Conservation (phyloP, 768 basidiomycete genomes). For the Mrakia gelida region DNA sequence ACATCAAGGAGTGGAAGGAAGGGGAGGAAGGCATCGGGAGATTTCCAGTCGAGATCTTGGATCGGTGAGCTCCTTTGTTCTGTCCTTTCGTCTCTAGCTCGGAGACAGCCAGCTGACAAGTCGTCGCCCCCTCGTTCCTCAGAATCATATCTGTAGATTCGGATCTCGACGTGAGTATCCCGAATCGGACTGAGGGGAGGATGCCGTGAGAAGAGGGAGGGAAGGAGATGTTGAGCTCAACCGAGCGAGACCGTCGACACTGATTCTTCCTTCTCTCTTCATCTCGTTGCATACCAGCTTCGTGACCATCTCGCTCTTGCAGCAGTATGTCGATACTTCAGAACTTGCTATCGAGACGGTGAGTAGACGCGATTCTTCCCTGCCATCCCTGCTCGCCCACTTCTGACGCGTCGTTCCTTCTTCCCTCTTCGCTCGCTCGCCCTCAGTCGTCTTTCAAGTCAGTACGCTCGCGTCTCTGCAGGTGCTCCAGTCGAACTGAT, state of each 20-base stretch:
- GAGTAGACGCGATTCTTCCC: neutral
- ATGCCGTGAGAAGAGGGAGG: neutral
- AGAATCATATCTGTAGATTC: neutral
- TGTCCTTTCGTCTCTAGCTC: neutral
- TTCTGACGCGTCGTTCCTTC: neutral
- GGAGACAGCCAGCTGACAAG: neutral
- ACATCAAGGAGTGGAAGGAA: neutral
- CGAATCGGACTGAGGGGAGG: neutral
- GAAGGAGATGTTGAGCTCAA: neutral
- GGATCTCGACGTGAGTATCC: neutral
- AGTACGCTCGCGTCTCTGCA: neutral
- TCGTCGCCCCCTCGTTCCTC: neutral
- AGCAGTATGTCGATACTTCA: neutral
- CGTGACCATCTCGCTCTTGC: neutral
- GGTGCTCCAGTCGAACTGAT: no score
- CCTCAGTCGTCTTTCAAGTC: neutral
- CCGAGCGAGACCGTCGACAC: neutral
- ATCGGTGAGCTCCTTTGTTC: neutral
- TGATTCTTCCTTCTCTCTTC: neutral
- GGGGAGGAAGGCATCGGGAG: neutral
- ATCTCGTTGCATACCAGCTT: neutral
- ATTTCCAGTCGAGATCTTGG: neutral
- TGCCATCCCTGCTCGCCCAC: neutral
- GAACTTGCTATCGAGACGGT: neutral
- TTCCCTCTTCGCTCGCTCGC: neutral